These are phyloP conservation scores for Leishmania amazonensis DNA, from an alignment of 208 protist species.

Conservation along the genomic window DNA sequence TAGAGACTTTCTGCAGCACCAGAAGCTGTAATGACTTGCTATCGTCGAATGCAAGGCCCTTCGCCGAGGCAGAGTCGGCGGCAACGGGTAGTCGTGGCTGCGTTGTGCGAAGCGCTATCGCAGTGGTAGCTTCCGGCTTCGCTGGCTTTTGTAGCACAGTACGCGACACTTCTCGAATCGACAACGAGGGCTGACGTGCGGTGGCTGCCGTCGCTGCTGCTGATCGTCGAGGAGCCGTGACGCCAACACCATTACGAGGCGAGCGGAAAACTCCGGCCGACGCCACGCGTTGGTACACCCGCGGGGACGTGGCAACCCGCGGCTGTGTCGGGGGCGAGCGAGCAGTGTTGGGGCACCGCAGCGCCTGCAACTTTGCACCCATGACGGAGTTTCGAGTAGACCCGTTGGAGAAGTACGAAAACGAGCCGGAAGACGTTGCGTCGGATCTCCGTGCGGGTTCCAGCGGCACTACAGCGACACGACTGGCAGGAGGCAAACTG, in stretches of 20 bases:
- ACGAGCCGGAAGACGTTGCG: not conserved
- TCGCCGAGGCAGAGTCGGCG: not conserved
- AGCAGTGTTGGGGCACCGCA: not conserved
- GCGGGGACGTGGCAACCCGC: not conserved
- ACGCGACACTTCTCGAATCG: not conserved
- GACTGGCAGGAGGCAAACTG: not conserved
- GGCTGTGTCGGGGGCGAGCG: not conserved
- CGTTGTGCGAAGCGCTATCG: not conserved
- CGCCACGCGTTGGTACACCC: not conserved
- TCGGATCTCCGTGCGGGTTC: not conserved
- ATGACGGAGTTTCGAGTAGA: not conserved
- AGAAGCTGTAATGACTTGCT: not conserved
- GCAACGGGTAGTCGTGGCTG: not conserved
- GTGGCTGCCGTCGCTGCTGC: not conserved
- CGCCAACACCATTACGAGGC: not conserved
- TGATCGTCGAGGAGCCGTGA: not conserved
- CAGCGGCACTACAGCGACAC: not conserved
- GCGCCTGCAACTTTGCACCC: not conserved
- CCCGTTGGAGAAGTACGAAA: not conserved
- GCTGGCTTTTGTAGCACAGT: not conserved
- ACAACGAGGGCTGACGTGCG: not conserved
- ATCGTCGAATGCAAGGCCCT: not conserved
- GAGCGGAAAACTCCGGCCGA: conserved; percentile 1
- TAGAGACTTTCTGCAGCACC: not conserved
- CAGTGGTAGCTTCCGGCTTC: not conserved